A percentile compares a stretch with the other conserved stretches of the same genome.
phyloP scores from a whole-genome alignment of 805 yeast genomes.

The Naumovozyma dairenensis region DNA sequence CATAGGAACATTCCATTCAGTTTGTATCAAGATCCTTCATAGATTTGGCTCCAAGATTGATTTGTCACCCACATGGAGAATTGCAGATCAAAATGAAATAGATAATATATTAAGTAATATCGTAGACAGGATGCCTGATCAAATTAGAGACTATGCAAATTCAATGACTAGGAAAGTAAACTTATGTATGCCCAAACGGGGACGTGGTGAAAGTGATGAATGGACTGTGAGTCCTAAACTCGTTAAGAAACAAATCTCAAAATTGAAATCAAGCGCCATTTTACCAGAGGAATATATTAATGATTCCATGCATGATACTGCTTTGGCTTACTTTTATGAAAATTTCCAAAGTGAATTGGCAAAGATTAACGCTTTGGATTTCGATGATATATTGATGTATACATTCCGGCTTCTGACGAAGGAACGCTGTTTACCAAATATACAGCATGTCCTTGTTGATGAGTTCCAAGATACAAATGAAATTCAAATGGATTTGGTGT shows the following conservation, averaged over 20 bases:
- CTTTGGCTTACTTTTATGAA: constrained; percentile 35
- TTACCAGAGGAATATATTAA: constrained; percentile 33
- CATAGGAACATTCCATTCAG: constrained; percentile 86
- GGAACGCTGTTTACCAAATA: constrained; percentile 35
- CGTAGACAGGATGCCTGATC: constrained; percentile 27
- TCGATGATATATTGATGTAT: constrained; percentile 67
- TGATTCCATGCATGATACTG: constrained; percentile 22
- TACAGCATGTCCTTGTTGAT: constrained; percentile 75
- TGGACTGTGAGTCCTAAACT: constrained; percentile 35
- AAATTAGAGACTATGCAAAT: constrained; percentile 26
- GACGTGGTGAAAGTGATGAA: constrained; percentile 14
- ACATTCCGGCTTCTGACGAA: constrained; percentile 41
- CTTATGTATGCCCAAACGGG: constrained; percentile 19
- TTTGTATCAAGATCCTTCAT: constrained; percentile 54
- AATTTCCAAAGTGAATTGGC: constrained; percentile 43
- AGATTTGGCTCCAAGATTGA: constrained; percentile 45
- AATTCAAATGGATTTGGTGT: constrained; percentile 63
- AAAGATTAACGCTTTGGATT: constrained; percentile 47
- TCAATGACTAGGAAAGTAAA: constrained; percentile 22
- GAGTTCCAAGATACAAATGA: constrained; percentile 90
- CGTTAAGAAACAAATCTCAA: constrained; percentile 40
- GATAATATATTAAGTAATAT: constrained; percentile 28
- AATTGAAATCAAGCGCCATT: constrained; percentile 44
- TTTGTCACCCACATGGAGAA: constrained; percentile 33
- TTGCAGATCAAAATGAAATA: constrained; percentile 61